Evolutionary conservation across 345 rosid species (phyloP).

Genomic region (Citrus medica): DNA sequence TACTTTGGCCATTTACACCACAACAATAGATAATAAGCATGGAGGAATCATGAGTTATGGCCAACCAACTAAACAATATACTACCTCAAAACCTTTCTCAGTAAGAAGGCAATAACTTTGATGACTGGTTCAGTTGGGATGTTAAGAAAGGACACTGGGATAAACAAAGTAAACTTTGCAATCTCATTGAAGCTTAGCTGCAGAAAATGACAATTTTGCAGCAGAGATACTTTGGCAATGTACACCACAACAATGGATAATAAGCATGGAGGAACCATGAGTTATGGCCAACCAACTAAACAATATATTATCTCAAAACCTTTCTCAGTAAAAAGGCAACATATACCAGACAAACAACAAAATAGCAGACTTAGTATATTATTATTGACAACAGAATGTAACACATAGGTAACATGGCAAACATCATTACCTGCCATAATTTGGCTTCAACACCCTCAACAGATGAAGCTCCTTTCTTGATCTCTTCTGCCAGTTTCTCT

Average conservation of each 20-base stretch:
- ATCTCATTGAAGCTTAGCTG: not conserved
- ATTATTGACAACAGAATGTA: slow-evolving; percentile 4
- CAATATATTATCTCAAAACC: not conserved
- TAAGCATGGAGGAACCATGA: not conserved
- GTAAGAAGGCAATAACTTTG: not conserved
- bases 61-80: not conserved
- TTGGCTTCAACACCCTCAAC: slow-evolving; percentile 96
- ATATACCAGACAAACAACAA: not conserved
- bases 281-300: not conserved
- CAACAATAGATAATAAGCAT: not conserved
- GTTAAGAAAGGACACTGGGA: no score
- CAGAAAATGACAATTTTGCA: not conserved
- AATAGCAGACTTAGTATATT: not conserved
- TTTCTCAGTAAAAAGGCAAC: not conserved
- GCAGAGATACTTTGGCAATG: not conserved
- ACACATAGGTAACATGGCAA: not conserved
- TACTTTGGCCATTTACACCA: no score
- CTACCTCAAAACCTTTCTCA: not conserved
- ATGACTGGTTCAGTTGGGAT: no score
- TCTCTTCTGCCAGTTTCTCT: slow-evolving; percentile 87
- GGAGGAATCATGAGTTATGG: not conserved
- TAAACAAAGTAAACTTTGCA: not conserved
- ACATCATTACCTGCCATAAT: slow-evolving; percentile 73
- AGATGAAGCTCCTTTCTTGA: slow-evolving; percentile 86
- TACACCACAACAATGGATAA: no score